Base-by-base conservation (phyloP, 495 filamentous ascomycete genomes). In the Penicillium steckii region DNA sequence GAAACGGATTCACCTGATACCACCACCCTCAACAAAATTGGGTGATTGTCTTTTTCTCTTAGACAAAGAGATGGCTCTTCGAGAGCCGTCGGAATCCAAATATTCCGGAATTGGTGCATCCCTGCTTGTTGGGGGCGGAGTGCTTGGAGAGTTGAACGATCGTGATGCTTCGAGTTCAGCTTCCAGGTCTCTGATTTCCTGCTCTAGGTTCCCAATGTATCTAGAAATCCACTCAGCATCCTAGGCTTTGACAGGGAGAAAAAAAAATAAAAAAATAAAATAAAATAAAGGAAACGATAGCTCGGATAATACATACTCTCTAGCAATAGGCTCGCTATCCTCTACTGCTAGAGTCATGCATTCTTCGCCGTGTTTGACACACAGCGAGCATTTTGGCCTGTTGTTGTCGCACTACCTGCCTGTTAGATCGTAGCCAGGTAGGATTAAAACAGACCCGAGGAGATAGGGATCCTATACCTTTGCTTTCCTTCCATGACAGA, bases 401-500 rank as follows among this genome's bases (percentile, higher is more conserved):
- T 25, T 17, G 30, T 63, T 62, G 50, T 68, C 65, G 37, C 65
- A 68, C 59, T 64, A 43, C 8, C 8, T 49, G 38, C 22, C 8
- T 3, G 37, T 45, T 41, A 35, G 38, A 13, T 1, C n/a, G 8
- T 13, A 30, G 3, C n/a, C 27, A 8, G n/a, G n/a, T n/a, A n/a
- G 5, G 7, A 6, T 46, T 9, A 10, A 10, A 27, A 42, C 4
- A 2, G n/a, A 41, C 38, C 10, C 23, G n/a, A n/a, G n/a, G n/a
- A n/a, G n/a, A n/a, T n/a, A n/a, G n/a, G n/a, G n/a, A n/a, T n/a
- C n/a, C n/a, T n/a, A n/a, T 4, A 67, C 64, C 60, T 63, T 68
- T 32, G 50, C 44, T 52, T 67, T 68, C 41, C 57, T 56, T 24
- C 59, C 46, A 35, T 68, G 59, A 40, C 65, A 68, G 12, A 55